These are phyloP conservation scores for Aspergillus clavatus DNA, from an alignment of 2,329 filamentous ascomycete species.

Conservation along the genomic window DNA sequence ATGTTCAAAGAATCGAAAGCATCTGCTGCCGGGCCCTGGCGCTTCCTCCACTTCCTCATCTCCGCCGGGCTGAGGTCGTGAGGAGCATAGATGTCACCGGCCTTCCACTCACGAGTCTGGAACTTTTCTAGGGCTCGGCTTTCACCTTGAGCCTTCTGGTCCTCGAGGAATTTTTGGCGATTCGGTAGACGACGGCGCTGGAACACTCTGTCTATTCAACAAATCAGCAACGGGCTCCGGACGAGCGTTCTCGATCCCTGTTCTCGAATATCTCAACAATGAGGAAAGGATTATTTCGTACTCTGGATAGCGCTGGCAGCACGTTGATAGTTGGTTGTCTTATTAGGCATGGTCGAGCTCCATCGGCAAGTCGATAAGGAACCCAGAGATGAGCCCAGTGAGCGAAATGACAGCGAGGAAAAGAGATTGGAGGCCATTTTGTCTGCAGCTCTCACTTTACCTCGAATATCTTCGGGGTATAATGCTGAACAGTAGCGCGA, in stretches of 20 bases:
- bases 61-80: constrained; percentile 76
- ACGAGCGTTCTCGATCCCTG: too few species aligned
- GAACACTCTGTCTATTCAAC: constrained; percentile 18
- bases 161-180: constrained; percentile 32
- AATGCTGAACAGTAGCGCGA: neutral
- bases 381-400: constrained; percentile 16
- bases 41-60: constrained; percentile 72
- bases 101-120: constrained; percentile 62
- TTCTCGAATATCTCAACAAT: too few species aligned
- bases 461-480: neutral
- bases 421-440: constrained; percentile 29
- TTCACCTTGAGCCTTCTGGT: constrained; percentile 35
- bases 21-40: constrained; percentile 56
- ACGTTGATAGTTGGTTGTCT: constrained; percentile 24
- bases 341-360: constrained; percentile 31
- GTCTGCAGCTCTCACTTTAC: neutral
- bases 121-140: constrained; percentile 37
- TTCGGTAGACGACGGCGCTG: constrained; percentile 26
- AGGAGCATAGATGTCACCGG: constrained; percentile 84
- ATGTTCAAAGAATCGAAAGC: constrained; percentile 74
- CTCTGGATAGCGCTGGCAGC: constrained; percentile 5
- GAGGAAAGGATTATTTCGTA: neutral
- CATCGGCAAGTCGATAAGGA: constrained; percentile 27
- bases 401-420: constrained; percentile 24
- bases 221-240: constrained; percentile 1